These are phyloP conservation scores for Thalassiosira hispida DNA, from an alignment of 352 stramenopile genomes.

Conservation along the genomic window DNA sequence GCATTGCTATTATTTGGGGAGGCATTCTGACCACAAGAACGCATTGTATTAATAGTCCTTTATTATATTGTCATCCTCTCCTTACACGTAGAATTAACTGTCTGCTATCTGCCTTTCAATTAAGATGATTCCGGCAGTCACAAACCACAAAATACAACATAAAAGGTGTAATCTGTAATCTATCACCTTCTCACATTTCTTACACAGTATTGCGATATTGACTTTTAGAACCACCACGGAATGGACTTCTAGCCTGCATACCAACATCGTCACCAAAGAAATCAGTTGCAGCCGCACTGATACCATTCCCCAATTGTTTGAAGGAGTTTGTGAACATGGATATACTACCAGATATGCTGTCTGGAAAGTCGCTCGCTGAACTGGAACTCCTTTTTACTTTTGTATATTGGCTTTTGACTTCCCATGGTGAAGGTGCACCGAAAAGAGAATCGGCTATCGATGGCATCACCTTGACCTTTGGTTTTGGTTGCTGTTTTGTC, in stretches of 20 bases:
- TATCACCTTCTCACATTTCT: not conserved
- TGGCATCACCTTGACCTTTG: not conserved
- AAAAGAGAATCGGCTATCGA: conserved; percentile 22
- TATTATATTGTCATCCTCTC: not conserved
- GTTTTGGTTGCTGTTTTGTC: conserved; percentile 4
- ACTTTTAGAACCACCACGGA: not conserved
- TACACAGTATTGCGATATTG: not conserved
- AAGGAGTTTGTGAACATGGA: not conserved
- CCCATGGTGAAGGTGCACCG: conserved; percentile 19
- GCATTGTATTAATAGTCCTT: not conserved
- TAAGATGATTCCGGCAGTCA: no score
- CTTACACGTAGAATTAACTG: no score
- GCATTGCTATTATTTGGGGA: conserved; percentile 39
- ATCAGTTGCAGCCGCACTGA: conserved; percentile 13
- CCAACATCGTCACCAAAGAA: conserved; percentile 22
- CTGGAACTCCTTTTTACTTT: not conserved
- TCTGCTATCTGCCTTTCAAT: no score
- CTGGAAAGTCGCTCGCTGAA: not conserved
- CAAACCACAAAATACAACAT: no score
- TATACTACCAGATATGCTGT: not conserved
- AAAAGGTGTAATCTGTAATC: no score
- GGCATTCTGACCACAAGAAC: conserved; percentile 2
- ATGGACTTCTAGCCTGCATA: not conserved
- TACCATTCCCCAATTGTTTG: not conserved
- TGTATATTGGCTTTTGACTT: conserved; percentile 8